phyloP scores from a whole-genome alignment of 108 stramenopile genomes.

The Discostella pseudostelligera region DNA sequence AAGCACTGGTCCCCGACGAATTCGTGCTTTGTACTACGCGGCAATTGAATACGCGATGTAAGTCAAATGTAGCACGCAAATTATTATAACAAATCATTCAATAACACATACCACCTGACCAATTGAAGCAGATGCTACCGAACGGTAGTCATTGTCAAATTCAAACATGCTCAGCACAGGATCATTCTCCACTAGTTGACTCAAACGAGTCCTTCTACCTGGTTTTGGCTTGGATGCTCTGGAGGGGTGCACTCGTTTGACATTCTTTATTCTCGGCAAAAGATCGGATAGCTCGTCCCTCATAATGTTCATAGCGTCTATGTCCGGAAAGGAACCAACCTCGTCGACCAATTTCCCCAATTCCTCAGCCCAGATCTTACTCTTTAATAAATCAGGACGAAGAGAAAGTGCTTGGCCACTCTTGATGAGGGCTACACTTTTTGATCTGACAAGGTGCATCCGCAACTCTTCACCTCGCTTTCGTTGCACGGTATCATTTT shows the following conservation, averaged over 20 bases:
- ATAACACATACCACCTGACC: conserved; percentile 51
- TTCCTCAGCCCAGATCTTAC: conserved; percentile 80
- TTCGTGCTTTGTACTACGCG: conserved; percentile 45
- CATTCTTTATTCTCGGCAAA: conserved; percentile 38
- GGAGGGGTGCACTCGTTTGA: conserved; percentile 25
- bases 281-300: conserved; percentile 64
- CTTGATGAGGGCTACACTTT: conserved; percentile 75
- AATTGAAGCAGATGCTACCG: conserved; percentile 54
- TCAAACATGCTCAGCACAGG: conserved; percentile 75
- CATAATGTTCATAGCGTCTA: conserved; percentile 82
- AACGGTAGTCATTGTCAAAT: conserved; percentile 65
- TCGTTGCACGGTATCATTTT: conserved; percentile 56
- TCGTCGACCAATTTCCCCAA: conserved; percentile 85
- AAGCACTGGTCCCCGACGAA: conserved; percentile 41
- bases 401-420: conserved; percentile 83
- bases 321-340: conserved; percentile 77
- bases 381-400: conserved; percentile 76
- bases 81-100: background rate
- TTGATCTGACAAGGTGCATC: conserved; percentile 62
- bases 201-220: conserved; percentile 31
- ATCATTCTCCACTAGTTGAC: conserved; percentile 64
- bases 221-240: conserved; percentile 2
- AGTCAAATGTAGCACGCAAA: background rate
- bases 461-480: conserved; percentile 73
- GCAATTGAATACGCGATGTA: background rate